These are phyloP conservation scores for Xylaria sp. DNA, from an alignment of 2,329 filamentous ascomycete genomes.

Conservation along the genomic window DNA sequence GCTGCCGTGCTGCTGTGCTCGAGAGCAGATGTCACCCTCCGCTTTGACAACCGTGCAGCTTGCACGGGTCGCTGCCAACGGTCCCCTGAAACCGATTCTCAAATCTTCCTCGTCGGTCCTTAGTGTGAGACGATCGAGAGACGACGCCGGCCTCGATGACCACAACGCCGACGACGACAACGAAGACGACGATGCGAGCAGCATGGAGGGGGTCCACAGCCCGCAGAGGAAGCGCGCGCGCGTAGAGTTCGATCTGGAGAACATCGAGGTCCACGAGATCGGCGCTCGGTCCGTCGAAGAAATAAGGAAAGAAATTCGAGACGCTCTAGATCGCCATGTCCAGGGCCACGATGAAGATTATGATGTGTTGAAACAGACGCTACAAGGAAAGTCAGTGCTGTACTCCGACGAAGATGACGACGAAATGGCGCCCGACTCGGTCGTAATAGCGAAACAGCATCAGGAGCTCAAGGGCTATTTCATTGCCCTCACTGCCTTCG, in stretches of 20 bases:
- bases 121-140: conserved; percentile 49
- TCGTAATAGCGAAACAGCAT: conserved; percentile 40
- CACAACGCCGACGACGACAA: conserved; percentile 45
- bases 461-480: conserved; percentile 66
- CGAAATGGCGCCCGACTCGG: conserved; percentile 48
- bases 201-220: conserved; percentile 46
- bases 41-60: conserved; percentile 35
- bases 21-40: conserved; percentile 34
- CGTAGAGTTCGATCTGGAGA: conserved; percentile 64
- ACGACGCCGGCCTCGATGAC: conserved; percentile 51
- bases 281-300: conserved; percentile 59
- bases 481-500: conserved; percentile 65
- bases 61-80: conserved; percentile 41
- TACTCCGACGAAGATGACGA: conserved; percentile 54
- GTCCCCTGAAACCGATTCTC: conserved; percentile 60
- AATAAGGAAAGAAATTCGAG: conserved; percentile 60
- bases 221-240: conserved; percentile 61
- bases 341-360: conserved; percentile 65
- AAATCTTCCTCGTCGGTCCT: conserved; percentile 53
- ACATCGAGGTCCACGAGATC: conserved; percentile 62
- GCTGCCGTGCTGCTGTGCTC: background rate
- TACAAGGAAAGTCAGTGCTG: conserved; percentile 52
- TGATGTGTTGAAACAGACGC: conserved; percentile 64
- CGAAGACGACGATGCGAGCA: conserved; percentile 41
- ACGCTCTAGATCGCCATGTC: conserved; percentile 62